Base-by-base conservation (phyloP, 176 grass and related monocot species). In the Raddia guianensis region DNA sequence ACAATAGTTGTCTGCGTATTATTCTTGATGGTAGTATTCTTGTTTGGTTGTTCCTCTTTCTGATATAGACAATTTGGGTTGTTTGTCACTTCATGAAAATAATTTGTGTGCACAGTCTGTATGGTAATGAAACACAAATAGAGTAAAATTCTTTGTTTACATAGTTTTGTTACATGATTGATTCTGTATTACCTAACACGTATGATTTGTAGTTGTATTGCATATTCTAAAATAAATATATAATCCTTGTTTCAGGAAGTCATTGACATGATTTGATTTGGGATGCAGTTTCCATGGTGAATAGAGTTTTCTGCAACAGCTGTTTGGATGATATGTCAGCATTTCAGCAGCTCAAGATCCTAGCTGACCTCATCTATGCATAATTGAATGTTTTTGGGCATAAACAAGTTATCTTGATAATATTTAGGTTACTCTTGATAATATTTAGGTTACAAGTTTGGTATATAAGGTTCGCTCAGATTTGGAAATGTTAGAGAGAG, bases 381-480 rank as follows among this genome's bases (percentile, higher is more conserved):
- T 21, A 6, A 15, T 69, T 44, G 5, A 0, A 20, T 68, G 6
- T 12, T 82, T 12, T 70, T 82, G 11, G 42, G 48, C 63, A 51
- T 14, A 47, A 51, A 75, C 71, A 79, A 43, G 12, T 79, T 68
- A 21, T 69, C 77, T n/a, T 56, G 63, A 70, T 79, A 21, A 82
- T 68, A 18, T 78, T 70, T 76, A 99, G 96, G 96, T 99, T 62
- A 20, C 84, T 68, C 95, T 99, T 57, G 96, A 95, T 78, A 87
- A n/a, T n/a, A n/a, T n/a, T n/a, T n/a, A n/a, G n/a, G n/a, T n/a
- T n/a, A n/a, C n/a, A n/a, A n/a, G n/a, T n/a, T n/a, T n/a, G n/a
- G n/a, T n/a, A n/a, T n/a, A n/a, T n/a, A n/a, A n/a, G n/a, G n/a
- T n/a, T n/a, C n/a, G n/a, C n/a, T n/a, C n/a, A n/a, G n/a, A n/a